Evolutionary conservation across 805 yeast genomes (phyloP).

Genomic region (Pichia californica): DNA sequence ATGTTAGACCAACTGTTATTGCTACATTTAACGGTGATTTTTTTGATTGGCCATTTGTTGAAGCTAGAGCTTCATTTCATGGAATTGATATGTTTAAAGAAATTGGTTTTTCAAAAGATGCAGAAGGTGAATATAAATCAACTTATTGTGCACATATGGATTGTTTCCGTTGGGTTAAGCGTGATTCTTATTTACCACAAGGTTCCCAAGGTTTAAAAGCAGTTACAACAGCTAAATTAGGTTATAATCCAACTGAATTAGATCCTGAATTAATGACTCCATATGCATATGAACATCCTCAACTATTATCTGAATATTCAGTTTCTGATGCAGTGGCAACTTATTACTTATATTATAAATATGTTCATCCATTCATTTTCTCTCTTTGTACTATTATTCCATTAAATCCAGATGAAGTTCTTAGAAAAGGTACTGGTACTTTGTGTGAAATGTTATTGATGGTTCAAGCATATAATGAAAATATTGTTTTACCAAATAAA

Average conservation of each 20-base stretch:
- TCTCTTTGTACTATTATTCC: constrained; percentile 95
- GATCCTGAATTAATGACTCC: constrained; percentile 99
- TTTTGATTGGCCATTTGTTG: constrained; percentile 99
- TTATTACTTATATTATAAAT: constrained; percentile 89
- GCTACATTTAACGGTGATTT: constrained; percentile 98
- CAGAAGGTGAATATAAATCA: constrained; percentile 89
- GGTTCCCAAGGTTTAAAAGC: constrained; percentile 98
- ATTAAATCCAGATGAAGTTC: constrained; percentile 89
- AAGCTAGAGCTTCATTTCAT: constrained; percentile 75
- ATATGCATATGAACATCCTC: constrained; percentile 92
- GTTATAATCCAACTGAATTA: constrained; percentile 92
- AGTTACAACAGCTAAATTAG: constrained; percentile 90
- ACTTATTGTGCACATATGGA: constrained; percentile 95
- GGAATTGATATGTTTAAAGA: constrained; percentile 86
- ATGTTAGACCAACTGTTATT: constrained; percentile 88
- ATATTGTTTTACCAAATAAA: constrained; percentile 84
- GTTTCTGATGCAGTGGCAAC: constrained; percentile 99
- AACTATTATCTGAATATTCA: constrained; percentile 87
- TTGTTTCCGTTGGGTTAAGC: constrained; percentile 94
- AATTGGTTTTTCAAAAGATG: constrained; percentile 87
- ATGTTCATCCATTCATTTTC: constrained; percentile 94
- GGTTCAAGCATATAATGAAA: constrained; percentile 86
- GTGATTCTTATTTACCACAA: constrained; percentile 96
- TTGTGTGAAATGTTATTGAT: constrained; percentile 94
- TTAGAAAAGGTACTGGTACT: constrained; percentile 97